Percentiles rank a stretch among this genome's conserved stretches.
Conservation (phyloP, 345 rosid species). For the Lepidium aucheri region DNA sequence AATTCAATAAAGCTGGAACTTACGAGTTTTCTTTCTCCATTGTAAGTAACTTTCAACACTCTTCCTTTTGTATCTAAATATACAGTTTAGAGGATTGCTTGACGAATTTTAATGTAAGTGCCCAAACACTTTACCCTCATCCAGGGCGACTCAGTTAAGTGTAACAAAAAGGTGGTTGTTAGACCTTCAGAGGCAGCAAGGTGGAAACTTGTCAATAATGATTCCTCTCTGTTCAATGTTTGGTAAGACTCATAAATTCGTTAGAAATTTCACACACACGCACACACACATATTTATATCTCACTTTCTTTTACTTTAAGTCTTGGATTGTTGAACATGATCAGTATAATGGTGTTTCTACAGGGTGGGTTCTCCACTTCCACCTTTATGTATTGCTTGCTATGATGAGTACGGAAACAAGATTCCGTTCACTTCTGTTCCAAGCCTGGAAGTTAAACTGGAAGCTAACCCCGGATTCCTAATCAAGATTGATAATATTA, state of each 20-base stretch:
- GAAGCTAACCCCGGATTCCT: not conserved
- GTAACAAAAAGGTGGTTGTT: constrained; percentile 34
- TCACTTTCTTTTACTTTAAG: not conserved
- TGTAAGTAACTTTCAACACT: constrained; percentile 29
- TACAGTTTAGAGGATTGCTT: not conserved
- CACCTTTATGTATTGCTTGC: constrained; percentile 34
- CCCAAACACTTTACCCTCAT: not conserved
- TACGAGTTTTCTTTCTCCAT: constrained; percentile 45
- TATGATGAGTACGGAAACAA: constrained; percentile 41
- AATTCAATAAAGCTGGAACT: constrained; percentile 39
- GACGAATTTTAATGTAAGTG: not conserved
- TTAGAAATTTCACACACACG: not conserved
- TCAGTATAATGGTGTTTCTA: not conserved
- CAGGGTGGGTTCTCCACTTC: constrained; percentile 57
- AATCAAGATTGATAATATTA: constrained; percentile 22
- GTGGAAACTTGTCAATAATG: constrained; percentile 36
- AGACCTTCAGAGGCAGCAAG: constrained; percentile 32
- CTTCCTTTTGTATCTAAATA: not conserved
- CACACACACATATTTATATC: not conserved
- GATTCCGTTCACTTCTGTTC: constrained; percentile 33
- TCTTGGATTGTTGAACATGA: not conserved
- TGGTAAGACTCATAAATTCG: constrained; percentile 24
- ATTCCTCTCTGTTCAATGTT: not conserved
- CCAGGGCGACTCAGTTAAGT: constrained; percentile 35
- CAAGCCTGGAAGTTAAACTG: constrained; percentile 33